Evolutionary conservation across 208 protist species (phyloP).

Genomic region (Crithidia thermophila): DNA sequence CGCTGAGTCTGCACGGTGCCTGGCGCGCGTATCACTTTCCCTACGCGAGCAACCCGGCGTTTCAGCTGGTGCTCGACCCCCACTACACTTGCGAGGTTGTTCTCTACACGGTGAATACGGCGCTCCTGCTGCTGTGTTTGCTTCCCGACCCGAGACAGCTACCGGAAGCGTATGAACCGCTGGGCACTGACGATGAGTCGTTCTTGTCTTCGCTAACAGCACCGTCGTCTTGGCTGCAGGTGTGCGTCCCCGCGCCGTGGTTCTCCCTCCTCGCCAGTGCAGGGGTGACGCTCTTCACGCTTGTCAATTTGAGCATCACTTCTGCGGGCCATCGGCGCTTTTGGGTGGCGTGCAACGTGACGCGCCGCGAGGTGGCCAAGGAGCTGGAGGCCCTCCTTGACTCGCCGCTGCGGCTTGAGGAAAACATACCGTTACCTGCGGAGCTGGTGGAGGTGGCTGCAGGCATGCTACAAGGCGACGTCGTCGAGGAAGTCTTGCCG

Average conservation of each 20-base stretch:
- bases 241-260: not conserved
- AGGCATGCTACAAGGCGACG: not conserved
- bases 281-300: conserved; percentile 59
- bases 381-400: not conserved
- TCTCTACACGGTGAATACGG: conserved; percentile 60
- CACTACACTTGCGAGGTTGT: conserved; percentile 82
- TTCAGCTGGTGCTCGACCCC: conserved; percentile 62
- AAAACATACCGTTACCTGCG: not conserved
- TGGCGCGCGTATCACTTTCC: conserved; percentile 37
- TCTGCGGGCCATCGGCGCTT: conserved; percentile 67
- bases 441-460: not conserved
- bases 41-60: conserved; percentile 19
- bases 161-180: not conserved
- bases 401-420: not conserved
- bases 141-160: not conserved
- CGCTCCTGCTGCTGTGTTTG: conserved; percentile 24
- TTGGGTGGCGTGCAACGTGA: conserved; percentile 50
- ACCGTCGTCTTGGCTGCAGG: not conserved
- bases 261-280: conserved; percentile 8
- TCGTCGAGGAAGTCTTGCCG: conserved; percentile 27
- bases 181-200: too few species aligned
- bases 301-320: conserved; percentile 72
- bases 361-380: conserved; percentile 17
- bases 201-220: too few species aligned
- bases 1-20: not conserved